phyloP scores from a whole-genome alignment of 805 yeast genomes.

The Myxozyma mucilagina region DNA sequence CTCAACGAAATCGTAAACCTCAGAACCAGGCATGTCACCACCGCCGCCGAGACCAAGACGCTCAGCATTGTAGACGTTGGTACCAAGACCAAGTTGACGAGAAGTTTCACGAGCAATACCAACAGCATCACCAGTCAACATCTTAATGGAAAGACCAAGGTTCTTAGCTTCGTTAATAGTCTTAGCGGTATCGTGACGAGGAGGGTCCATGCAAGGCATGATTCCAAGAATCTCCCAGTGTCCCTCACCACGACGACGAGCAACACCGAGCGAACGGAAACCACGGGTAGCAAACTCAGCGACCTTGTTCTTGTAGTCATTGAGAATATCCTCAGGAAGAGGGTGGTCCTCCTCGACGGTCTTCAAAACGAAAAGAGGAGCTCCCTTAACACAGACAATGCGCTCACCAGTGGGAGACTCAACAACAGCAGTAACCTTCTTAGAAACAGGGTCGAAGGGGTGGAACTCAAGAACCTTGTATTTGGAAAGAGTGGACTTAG shows the following conservation, averaged over 20 bases:
- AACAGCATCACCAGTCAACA: conserved; percentile 99
- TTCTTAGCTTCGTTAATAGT: conserved; percentile 88
- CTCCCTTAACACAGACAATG: conserved; percentile 95
- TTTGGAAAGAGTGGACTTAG: conserved; percentile 87
- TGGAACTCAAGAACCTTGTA: conserved; percentile 94
- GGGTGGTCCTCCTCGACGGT: conserved; percentile 97
- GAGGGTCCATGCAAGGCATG: conserved; percentile 99
- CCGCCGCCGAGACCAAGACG: conserved; percentile 91
- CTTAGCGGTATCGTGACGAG: conserved; percentile 96
- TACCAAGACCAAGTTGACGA: conserved; percentile 95
- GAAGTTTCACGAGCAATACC: conserved; percentile 99
- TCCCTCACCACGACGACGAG: conserved; percentile 97
- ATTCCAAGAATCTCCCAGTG: conserved; percentile 98
- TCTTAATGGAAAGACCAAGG: conserved; percentile 92
- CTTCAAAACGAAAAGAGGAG: conserved; percentile 94
- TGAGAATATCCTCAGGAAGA: conserved; percentile 88
- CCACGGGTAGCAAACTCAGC: conserved; percentile 98
- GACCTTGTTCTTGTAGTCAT: conserved; percentile 94
- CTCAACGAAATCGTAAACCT: conserved; percentile 66
- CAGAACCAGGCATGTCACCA: conserved; percentile 65
- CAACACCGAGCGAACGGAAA: conserved; percentile 98
- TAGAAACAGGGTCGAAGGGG: conserved; percentile 97
- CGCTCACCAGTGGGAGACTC: conserved; percentile 96
- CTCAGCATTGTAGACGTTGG: conserved; percentile 95
- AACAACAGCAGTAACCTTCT: conserved; percentile 92